Conservation (phyloP, 345 rosid genomes). For the Hibiscus tridactylites region DNA sequence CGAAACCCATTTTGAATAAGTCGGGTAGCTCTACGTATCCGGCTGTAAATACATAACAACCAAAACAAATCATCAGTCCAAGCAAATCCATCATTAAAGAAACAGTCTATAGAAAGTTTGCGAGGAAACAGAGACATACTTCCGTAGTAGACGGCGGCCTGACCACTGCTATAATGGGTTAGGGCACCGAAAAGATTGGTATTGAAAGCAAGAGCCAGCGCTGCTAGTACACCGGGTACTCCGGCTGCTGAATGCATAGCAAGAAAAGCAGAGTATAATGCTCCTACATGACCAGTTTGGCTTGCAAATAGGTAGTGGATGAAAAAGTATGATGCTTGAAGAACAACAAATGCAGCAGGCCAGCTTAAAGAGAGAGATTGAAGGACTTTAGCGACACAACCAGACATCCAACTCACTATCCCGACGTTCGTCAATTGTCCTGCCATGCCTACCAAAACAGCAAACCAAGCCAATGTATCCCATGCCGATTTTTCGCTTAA, state of each 20-base stretch:
- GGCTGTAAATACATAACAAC: slow-evolving; percentile 34
- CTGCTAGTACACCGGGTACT: slow-evolving; percentile 72
- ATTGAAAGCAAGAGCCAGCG: slow-evolving; percentile 80
- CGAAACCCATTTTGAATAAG: slow-evolving; percentile 74
- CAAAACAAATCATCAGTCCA: not conserved
- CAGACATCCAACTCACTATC: slow-evolving; percentile 82
- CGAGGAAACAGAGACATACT: slow-evolving; percentile 33
- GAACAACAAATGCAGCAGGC: slow-evolving; percentile 79
- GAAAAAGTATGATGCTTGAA: slow-evolving; percentile 89
- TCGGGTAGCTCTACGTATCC: slow-evolving; percentile 87
- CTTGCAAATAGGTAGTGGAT: slow-evolving; percentile 95
- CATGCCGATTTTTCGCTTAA: slow-evolving; percentile 92
- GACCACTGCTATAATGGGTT: slow-evolving; percentile 98
- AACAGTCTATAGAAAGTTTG: not conserved
- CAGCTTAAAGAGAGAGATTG: slow-evolving; percentile 75
- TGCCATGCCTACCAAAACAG: slow-evolving; percentile 94
- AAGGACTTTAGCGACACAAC: slow-evolving; percentile 55
- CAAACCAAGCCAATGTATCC: slow-evolving; percentile 96
- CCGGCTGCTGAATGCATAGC: slow-evolving; percentile 94
- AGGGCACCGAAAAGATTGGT: slow-evolving; percentile 89
- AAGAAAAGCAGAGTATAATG: slow-evolving; percentile 90
- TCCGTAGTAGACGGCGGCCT: slow-evolving; percentile 96
- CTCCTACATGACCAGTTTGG: slow-evolving; percentile 96
- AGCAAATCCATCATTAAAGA: not conserved
- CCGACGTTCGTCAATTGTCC: slow-evolving; percentile 87